phyloP scores from a whole-genome alignment of 805 yeast species.

The Monosporozyma yasuniensis region DNA sequence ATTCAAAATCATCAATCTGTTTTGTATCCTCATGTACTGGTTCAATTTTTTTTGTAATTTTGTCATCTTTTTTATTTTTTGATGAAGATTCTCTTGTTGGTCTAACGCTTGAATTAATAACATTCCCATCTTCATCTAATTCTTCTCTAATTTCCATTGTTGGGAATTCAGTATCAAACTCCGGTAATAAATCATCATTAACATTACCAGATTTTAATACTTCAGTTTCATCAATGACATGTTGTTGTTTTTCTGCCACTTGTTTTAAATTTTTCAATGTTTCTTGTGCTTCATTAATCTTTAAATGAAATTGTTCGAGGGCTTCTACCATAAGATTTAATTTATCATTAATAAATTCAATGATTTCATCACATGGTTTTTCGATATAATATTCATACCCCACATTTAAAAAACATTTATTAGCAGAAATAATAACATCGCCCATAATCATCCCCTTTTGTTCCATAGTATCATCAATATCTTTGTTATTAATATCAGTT shows the following conservation, averaged over 20 bases:
- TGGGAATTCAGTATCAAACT: slow-evolving; percentile 38
- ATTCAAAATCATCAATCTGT: slow-evolving; percentile 8
- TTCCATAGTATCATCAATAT: slow-evolving; percentile 5
- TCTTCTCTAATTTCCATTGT: slow-evolving; percentile 79
- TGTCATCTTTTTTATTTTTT: too few relatives aligned
- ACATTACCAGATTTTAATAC: neutral
- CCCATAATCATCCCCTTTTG: slow-evolving; percentile 23
- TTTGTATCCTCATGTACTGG: neutral
- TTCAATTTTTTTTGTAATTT: neutral
- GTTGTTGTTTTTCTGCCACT: slow-evolving; percentile 2
- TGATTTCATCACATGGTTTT: slow-evolving; percentile 17
- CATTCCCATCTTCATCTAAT: slow-evolving; percentile 74
- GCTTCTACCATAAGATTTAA: slow-evolving; percentile 30
- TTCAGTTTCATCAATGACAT: neutral
- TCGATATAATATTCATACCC: slow-evolving; percentile 30
- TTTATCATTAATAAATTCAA: slow-evolving; percentile 20
- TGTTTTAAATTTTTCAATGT: slow-evolving; percentile 25
- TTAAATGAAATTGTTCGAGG: slow-evolving; percentile 32
- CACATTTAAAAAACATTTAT: slow-evolving; percentile 20
- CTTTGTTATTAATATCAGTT: neutral
- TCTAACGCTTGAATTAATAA: slow-evolving; percentile 39
- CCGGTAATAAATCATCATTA: neutral
- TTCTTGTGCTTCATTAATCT: slow-evolving; percentile 34
- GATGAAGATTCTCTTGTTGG: slow-evolving; percentile 24
- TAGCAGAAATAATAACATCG: slow-evolving; percentile 23